phyloP scores from a whole-genome alignment of 2,329 filamentous ascomycete genomes.

The Trichoderma asperellum region DNA sequence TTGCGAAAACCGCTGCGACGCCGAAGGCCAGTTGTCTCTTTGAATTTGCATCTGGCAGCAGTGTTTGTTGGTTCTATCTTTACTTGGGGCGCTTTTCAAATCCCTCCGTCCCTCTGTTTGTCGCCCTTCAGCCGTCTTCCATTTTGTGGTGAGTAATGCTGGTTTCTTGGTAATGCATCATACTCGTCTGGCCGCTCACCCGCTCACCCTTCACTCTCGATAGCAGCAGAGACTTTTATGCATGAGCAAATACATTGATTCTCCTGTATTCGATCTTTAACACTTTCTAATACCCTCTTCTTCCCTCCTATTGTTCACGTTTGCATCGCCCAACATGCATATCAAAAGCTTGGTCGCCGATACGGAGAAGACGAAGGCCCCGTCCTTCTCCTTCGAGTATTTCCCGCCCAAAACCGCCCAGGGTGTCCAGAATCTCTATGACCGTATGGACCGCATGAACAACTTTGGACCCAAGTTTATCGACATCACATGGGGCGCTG shows the following conservation, averaged over 20 bases:
- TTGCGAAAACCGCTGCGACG: conserved; percentile 13
- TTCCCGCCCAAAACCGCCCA: conserved; percentile 97
- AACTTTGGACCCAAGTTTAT: conserved; percentile 92
- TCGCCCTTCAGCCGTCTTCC: neutral
- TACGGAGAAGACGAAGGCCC: conserved; percentile 75
- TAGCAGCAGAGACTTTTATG: neutral
- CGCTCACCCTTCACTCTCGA: neutral
- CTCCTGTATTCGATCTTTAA: neutral
- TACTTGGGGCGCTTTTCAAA: neutral
- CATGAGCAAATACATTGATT: conserved; percentile 3
- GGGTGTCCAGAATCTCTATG: conserved; percentile 98
- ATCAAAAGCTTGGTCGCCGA: conserved; percentile 89
- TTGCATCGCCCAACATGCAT: conserved; percentile 70
- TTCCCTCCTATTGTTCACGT: neutral
- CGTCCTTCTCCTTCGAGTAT: conserved; percentile 98
- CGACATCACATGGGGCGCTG: conserved; percentile 97
- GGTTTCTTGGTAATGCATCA: neutral
- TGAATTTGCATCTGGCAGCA: neutral
- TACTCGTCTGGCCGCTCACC: neutral
- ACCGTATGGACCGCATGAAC: conserved; percentile 99
- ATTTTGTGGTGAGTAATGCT: neutral
- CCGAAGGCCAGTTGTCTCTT: neutral
- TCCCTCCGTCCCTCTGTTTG: neutral
- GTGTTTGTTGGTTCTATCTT: neutral
- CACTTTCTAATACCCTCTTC: neutral